Evolutionary conservation across 345 rosid species (phyloP), one percentile per base, ranked within the genome.

Genomic region (Carallia pectinifolia): DNA sequence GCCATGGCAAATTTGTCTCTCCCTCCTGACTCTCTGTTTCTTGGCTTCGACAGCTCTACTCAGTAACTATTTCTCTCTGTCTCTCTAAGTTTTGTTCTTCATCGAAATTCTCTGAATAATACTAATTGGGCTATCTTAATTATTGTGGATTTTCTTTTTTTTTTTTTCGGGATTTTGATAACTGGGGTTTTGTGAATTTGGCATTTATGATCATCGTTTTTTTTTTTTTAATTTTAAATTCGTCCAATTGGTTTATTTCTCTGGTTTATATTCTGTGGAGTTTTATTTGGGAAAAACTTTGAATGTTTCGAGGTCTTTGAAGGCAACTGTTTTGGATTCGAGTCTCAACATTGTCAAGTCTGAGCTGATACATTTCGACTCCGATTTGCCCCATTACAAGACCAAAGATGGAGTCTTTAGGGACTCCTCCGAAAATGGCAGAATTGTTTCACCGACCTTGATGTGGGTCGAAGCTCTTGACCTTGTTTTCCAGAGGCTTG

Each of bases 381-480:
- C 99, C 37, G 96, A 90, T 2, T 81, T 95, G 73, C 85, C 90
- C 23, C 91, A 81, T 67, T 88, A 87, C 85, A 82, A 86, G 75
- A 91, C 98, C 72, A 85, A 87, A 74, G 97, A 85, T 68, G 99
- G 97, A 36, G 92, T 91, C 68, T 83, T 80, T 69, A 78, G 99
- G 64, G 99, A 95, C 74, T 70, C 89, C 1, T 73, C 85, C 4
- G 82, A 70, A 36, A 85, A 71, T 31, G 96, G 97, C 15, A 85
- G 87, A 78, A 92, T 95, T 59, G 96, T 90, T 66, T 92, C 99
- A 30, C 99, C 99, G 67, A 92, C 97, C n/a, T 68, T 90, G 65
- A 87, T 95, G 97, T 95, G 97, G 99, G 87, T 92, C 9, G 98
- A 95, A 71, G 97, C 99, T 77, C 79, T 92, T 59, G 99, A 95